phyloP scores from a whole-genome alignment of 2,329 filamentous ascomycete genomes.

The Phaeoacremonium minimum region DNA sequence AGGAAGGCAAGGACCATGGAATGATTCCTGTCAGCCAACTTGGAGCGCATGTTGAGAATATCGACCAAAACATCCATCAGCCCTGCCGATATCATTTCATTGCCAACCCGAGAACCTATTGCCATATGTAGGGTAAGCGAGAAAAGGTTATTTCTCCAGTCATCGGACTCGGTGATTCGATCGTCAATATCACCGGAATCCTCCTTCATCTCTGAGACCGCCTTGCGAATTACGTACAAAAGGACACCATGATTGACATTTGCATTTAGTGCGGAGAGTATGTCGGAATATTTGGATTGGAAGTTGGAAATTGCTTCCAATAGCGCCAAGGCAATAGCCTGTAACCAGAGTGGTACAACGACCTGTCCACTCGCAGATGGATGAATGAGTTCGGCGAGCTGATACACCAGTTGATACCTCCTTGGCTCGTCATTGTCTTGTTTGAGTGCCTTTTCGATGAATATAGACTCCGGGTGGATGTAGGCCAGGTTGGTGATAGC shows the following conservation, averaged over 20 bases:
- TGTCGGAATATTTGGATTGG: constrained; percentile 71
- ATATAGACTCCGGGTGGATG: constrained; percentile 77
- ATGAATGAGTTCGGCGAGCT: constrained; percentile 87
- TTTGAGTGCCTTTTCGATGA: constrained; percentile 79
- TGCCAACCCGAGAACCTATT: constrained; percentile 67
- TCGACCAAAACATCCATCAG: constrained; percentile 88
- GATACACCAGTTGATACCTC: constrained; percentile 83
- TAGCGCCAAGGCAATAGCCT: constrained; percentile 75
- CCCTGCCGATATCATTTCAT: constrained; percentile 83
- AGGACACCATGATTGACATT: constrained; percentile 96
- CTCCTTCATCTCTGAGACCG: constrained; percentile 73
- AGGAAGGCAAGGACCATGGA: constrained; percentile 82
- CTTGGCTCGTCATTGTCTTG: constrained; percentile 88
- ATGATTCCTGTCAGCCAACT: constrained; percentile 77
- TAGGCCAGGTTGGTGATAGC: constrained; percentile 90
- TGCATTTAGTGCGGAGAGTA: constrained; percentile 86
- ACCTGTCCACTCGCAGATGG: constrained; percentile 67
- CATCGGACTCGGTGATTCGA: constrained; percentile 65
- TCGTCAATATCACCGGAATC: constrained; percentile 53
- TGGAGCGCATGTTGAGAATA: constrained; percentile 77
- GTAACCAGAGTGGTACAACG: constrained; percentile 68
- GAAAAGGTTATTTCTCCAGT: constrained; percentile 89
- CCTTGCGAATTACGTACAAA: constrained; percentile 87
- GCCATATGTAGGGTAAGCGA: constrained; percentile 81
- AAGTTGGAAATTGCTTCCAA: constrained; percentile 84